Conservation (phyloP, 202 grass and related monocot species). For the Sporobolus alterniflorus region DNA sequence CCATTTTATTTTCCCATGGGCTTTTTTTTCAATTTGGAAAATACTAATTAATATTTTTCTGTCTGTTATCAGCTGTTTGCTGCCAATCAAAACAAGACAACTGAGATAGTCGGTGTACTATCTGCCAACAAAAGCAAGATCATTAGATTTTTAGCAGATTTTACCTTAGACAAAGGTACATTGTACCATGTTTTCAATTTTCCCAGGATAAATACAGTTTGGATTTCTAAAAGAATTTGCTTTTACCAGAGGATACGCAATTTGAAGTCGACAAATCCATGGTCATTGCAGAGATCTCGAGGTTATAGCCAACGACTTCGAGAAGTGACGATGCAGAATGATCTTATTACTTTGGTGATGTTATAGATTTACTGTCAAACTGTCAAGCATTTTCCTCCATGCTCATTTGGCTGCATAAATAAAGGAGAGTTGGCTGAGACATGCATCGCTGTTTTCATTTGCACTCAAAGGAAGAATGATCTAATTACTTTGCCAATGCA, state of each 20-base stretch:
- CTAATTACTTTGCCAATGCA: too few relatives aligned
- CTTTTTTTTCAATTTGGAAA: not conserved
- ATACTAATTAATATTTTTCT: not conserved
- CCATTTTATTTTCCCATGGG: not conserved
- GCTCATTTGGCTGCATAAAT: not conserved
- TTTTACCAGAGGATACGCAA: slow-evolving; percentile 52
- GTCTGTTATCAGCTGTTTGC: slow-evolving; percentile 51
- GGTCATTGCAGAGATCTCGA: slow-evolving; percentile 48
- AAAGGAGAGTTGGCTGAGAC: not conserved
- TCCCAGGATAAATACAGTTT: not conserved
- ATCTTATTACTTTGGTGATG: not conserved
- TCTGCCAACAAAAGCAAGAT: slow-evolving; percentile 71
- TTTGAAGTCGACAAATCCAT: slow-evolving; percentile 68
- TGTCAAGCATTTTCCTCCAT: not conserved
- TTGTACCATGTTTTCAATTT: too few relatives aligned
- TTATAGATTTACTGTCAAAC: not conserved
- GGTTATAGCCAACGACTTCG: slow-evolving; percentile 9
- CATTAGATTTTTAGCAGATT: slow-evolving; percentile 50
- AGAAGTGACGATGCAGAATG: not conserved
- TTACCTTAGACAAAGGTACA: slow-evolving; percentile 66
- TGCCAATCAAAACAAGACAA: slow-evolving; percentile 71
- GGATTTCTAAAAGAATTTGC: not conserved
- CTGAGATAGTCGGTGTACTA: slow-evolving; percentile 60
- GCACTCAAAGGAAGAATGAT: not conserved
- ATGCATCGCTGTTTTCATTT: not conserved